These are phyloP conservation scores for Solanum raphanifolium DNA, from an alignment of 257 asterid genomes.

Conservation along the genomic window DNA sequence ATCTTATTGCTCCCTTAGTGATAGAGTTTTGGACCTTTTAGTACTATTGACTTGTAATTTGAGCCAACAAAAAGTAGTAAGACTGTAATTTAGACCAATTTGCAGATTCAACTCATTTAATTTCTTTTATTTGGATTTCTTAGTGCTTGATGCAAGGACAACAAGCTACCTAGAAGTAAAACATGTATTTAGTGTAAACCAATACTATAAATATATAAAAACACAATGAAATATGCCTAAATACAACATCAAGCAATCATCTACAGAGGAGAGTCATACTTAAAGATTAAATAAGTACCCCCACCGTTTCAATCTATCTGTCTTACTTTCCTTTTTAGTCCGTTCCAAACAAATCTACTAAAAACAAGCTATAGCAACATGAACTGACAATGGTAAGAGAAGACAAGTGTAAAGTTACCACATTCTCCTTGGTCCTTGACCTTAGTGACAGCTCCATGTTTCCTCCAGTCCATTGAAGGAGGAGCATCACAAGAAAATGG, in stretches of 20 bases:
- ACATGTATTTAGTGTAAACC: background rate
- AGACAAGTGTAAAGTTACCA: slow-evolving; percentile 1
- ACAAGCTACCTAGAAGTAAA: background rate
- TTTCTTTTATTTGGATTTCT: background rate
- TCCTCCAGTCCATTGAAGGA: slow-evolving; percentile 26
- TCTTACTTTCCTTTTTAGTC: background rate
- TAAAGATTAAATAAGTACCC: background rate
- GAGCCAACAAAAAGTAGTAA: background rate
- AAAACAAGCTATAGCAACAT: background rate
- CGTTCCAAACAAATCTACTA: background rate
- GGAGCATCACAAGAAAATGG: slow-evolving; percentile 9
- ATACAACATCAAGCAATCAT: background rate
- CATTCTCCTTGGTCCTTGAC: slow-evolving; percentile 20
- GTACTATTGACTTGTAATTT: background rate
- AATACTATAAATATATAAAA: background rate
- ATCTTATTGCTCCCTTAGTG: background rate
- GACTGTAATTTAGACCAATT: background rate
- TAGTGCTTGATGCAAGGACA: background rate
- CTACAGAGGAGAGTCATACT: background rate
- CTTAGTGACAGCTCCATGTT: slow-evolving; percentile 20
- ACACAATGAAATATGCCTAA: background rate
- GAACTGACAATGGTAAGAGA: background rate
- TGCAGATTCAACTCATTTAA: background rate
- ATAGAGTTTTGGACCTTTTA: background rate
- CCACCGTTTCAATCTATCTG: background rate